Base-by-base conservation (phyloP, 176 grass and related monocot species). In the Aegilops speltoides region DNA sequence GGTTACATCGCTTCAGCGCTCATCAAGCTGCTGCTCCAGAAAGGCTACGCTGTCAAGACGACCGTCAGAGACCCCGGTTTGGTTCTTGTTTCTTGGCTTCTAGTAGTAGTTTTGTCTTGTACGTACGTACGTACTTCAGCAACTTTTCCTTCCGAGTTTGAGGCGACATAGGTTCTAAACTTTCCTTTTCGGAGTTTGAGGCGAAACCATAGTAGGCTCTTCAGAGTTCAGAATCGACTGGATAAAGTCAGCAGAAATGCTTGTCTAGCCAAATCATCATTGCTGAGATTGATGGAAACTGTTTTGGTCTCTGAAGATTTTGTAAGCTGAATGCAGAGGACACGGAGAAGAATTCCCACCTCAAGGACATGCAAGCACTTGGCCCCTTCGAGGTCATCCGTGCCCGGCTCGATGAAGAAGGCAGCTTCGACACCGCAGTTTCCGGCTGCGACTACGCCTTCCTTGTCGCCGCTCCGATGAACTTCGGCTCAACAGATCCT, bases 41-140 rank as follows among this genome's bases (percentile, higher is more conserved):
- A 86, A 26, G 90, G 90, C 0, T 97, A 92, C 17, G 67, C 81
- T 63, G 84, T 92, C 20, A 92, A 90, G 37, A 85, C 92, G 9
- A 97, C 95, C 1, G 88, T 93, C 82, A 88, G 95, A 76, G 88
- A 94, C 73, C 90, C 90, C 8, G 88, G 90, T 97, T 17, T 9
- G 31, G 13, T 73, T 85, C 22, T 22, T 54, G 7, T 0, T 36
- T 77, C n/a, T 15, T 15, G 2, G 6, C 26, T 12, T 40, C 23
- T 19, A 34, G n/a, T n/a, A n/a, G n/a, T n/a, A 31, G 67, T 17
- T 37, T 68, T 33, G 29, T 17, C 17, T 76, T 5, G 34, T 37
- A 37, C 6, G 12, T 32, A 12, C 8, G 4, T 22, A 12, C 16
- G 1, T 3, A 12, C 4, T 43, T n/a, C 19, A 54, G 16, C 15